Conservation (phyloP, 352 stramenopile genomes). For the Aphanomyces astaci region DNA sequence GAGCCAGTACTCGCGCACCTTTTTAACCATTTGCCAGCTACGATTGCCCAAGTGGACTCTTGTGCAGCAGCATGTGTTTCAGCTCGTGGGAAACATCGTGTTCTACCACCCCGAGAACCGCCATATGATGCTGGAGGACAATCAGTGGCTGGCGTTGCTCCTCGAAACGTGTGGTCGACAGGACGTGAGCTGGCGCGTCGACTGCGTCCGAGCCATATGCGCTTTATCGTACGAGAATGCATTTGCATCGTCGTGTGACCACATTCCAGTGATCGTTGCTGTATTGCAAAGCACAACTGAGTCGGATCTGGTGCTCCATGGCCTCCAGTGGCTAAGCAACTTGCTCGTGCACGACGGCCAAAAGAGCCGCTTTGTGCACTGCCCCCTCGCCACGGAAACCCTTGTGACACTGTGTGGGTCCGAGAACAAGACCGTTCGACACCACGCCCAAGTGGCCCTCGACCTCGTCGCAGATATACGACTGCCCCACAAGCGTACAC, state of each 20-base stretch:
- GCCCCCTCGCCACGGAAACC: conserved; percentile 3
- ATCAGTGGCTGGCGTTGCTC: conserved; percentile 52
- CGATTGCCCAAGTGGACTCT: conserved; percentile 12
- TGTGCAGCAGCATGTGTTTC: conserved; percentile 57
- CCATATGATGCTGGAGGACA: conserved; percentile 43
- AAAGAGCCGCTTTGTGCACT: conserved; percentile 19
- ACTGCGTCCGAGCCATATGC: conserved; percentile 4
- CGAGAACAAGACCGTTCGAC: neutral
- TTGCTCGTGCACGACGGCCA: conserved; percentile 3
- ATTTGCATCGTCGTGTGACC: conserved; percentile 4
- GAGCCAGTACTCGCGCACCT: conserved; percentile 45
- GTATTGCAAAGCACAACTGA: neutral
- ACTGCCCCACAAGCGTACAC: neutral
- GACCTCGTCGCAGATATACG: conserved; percentile 10
- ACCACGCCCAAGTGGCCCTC: neutral
- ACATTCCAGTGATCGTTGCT: neutral
- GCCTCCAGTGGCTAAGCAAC: conserved; percentile 20
- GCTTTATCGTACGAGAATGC: conserved; percentile 14
- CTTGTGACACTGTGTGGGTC: conserved; percentile 11
- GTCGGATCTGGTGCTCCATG: neutral
- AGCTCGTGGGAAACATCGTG: conserved; percentile 71
- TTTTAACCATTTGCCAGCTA: neutral
- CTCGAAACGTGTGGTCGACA: conserved; percentile 38
- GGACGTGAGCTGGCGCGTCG: conserved; percentile 17
- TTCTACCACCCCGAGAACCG: conserved; percentile 90